Percentiles rank a stretch among this genome's conserved stretches.
These are phyloP conservation scores for Striga asiatica DNA, from an alignment of 257 asterid species.

Conservation along the genomic window DNA sequence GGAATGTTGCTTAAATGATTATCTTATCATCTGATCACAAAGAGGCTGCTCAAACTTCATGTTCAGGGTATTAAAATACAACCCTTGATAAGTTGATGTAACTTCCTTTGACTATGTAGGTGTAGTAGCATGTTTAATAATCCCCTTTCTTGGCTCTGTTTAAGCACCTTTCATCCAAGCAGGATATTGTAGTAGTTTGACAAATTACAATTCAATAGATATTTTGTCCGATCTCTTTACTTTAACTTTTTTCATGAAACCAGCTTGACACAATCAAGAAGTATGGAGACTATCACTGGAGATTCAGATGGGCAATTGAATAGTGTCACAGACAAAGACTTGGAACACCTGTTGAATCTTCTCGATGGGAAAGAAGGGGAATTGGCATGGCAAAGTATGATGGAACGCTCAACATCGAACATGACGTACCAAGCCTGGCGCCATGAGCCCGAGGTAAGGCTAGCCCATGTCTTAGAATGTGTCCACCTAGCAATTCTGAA, in stretches of 20 bases:
- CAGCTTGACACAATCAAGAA: not conserved
- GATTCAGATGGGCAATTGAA: slow-evolving; percentile 33
- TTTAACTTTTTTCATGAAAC: not conserved
- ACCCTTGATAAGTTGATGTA: not conserved
- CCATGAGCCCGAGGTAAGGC: slow-evolving; percentile 73
- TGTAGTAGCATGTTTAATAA: not conserved
- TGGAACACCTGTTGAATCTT: slow-evolving; percentile 57
- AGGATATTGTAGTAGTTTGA: too few relatives aligned
- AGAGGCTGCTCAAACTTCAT: not conserved
- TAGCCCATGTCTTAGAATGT: slow-evolving; percentile 19
- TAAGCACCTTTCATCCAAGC: too few relatives aligned
- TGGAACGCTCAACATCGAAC: slow-evolving; percentile 82
- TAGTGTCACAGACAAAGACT: slow-evolving; percentile 51
- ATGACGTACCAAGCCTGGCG: slow-evolving; percentile 95
- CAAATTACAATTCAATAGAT: not conserved
- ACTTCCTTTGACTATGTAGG: too few relatives aligned
- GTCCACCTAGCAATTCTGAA: slow-evolving; percentile 20
- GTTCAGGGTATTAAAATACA: not conserved
- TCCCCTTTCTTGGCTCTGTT: not conserved
- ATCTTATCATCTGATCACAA: not conserved
- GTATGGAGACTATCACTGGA: slow-evolving; percentile 20
- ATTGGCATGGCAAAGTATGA: slow-evolving; percentile 83
- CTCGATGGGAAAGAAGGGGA: slow-evolving; percentile 62
- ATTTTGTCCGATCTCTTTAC: not conserved
- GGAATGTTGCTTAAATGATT: not conserved